These are phyloP conservation scores for Poa annua DNA, from an alignment of 176 grass and related monocot species.

Conservation along the genomic window DNA sequence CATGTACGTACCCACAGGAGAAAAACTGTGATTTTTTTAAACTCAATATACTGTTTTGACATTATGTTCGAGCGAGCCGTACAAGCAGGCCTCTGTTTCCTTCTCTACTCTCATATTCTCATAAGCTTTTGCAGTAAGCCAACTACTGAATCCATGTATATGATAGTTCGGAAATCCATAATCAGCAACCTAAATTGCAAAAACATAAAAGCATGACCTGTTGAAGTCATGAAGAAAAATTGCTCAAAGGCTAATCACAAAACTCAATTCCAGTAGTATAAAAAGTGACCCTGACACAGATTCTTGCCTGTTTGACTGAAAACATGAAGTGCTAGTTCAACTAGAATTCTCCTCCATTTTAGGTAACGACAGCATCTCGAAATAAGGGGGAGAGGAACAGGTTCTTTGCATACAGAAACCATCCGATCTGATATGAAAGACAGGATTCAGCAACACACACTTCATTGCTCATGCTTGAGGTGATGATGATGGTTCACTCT, in stretches of 20 bases:
- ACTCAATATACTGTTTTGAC: too few relatives aligned
- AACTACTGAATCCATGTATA: not conserved
- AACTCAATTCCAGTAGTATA: not conserved
- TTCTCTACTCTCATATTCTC: not conserved
- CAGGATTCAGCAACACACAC: constrained; percentile 22
- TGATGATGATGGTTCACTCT: not conserved
- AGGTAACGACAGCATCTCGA: not conserved
- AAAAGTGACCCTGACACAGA: not conserved
- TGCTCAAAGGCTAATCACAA: constrained; percentile 14
- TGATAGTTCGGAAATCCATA: not conserved
- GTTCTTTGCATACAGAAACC: not conserved
- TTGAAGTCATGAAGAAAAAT: not conserved
- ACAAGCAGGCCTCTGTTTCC: not conserved
- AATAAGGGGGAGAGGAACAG: not conserved
- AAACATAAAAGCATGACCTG: not conserved
- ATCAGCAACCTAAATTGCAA: not conserved
- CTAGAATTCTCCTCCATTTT: not conserved
- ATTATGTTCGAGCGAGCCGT: not conserved
- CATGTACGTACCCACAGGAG: too few relatives aligned
- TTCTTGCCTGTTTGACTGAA: not conserved
- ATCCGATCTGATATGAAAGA: not conserved
- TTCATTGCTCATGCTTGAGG: constrained; percentile 33
- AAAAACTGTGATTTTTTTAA: too few relatives aligned
- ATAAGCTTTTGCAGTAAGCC: not conserved
- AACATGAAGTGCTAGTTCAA: not conserved